Conservation (phyloP, 768 basidiomycete species). For the Xerocomellus chrysenteron region DNA sequence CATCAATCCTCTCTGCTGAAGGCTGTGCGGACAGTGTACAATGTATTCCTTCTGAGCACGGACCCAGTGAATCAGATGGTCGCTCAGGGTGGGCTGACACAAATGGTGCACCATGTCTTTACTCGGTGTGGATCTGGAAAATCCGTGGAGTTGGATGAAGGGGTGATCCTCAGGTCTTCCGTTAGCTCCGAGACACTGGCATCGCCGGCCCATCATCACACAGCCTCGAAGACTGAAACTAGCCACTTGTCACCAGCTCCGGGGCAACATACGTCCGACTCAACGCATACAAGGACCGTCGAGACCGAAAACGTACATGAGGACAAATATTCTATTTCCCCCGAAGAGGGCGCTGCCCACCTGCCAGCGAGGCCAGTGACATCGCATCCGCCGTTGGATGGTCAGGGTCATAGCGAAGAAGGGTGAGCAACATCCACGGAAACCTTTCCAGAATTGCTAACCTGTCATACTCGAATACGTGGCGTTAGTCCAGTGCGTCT, state of each 20-base stretch:
- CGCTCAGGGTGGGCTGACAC: conserved; percentile 94
- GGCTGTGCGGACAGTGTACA: conserved; percentile 96
- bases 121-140: conserved; percentile 60
- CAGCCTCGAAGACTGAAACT: conserved; percentile 5
- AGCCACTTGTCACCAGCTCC: conserved; percentile 12
- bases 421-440: conserved; percentile 18
- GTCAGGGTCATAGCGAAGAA: conserved; percentile 11
- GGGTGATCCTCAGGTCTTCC: conserved; percentile 18
- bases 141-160: conserved; percentile 15
- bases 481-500: conserved; percentile 29
- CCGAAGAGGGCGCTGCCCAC: conserved; percentile 1
- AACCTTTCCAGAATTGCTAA: conserved; percentile 1
- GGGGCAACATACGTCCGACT: neutral
- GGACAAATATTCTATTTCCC: neutral
- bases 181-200: conserved; percentile 22
- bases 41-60: conserved; percentile 89
- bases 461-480: neutral
- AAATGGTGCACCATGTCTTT: conserved; percentile 98
- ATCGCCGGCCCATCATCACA: conserved; percentile 7
- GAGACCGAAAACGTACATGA: conserved; percentile 4
- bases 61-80: conserved; percentile 96
- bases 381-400: neutral
- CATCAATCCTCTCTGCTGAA: conserved; percentile 96
- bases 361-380: neutral
- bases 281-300: neutral